Evolutionary conservation across 2,329 filamentous ascomycete species (phyloP), one percentile per base, ranked within the genome.

Genomic region (Penicillium sclerotigenum): DNA sequence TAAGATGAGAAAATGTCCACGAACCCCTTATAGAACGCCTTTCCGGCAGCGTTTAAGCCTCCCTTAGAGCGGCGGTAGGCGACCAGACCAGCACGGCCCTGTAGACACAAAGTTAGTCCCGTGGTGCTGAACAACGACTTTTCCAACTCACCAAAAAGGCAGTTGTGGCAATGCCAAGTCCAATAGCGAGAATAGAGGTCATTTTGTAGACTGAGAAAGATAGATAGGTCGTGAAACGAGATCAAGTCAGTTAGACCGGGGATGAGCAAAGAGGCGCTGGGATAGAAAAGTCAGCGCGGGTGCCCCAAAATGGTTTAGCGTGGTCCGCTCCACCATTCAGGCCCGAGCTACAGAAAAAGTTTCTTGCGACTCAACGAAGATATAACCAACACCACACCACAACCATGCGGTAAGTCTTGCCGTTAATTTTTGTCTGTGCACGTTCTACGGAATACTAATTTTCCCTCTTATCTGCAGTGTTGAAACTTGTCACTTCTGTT

Each of bases 1-100:
- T 33, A 42, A 31, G 36, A 5, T 9, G 2, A 18, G 6, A 5
- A 34, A 26, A n/a, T 31, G 9, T 4, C 14, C 34, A 66, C 70
- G 33, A 47, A 75, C 72, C 94, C 94, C 77, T 97, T 99, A 83
- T 97, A 97, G 72, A 91, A 99, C 40, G 91, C 87, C 75, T 92
- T 91, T 67, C 94, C 94, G 66, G 96, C 79, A 34, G 89, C 87
- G 63, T 88, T 89, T 46, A 89, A 81, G 61, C 78, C 77, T 59
- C 75, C 77, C 60, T 89, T 84, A 58, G 88, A 96, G 68, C 90
- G 86, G 61, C 92, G 87, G 75, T 92, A 84, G 65, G 94, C 94
- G 68, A 97, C 89, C 37, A 96, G 83, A 68, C 92, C 93, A 58
- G 94, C 93, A 71, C 94, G 90, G 64, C 94, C 93, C 91, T 97